phyloP scores from a whole-genome alignment of 2,329 filamentous ascomycete species.

The Fusarium piperis region DNA sequence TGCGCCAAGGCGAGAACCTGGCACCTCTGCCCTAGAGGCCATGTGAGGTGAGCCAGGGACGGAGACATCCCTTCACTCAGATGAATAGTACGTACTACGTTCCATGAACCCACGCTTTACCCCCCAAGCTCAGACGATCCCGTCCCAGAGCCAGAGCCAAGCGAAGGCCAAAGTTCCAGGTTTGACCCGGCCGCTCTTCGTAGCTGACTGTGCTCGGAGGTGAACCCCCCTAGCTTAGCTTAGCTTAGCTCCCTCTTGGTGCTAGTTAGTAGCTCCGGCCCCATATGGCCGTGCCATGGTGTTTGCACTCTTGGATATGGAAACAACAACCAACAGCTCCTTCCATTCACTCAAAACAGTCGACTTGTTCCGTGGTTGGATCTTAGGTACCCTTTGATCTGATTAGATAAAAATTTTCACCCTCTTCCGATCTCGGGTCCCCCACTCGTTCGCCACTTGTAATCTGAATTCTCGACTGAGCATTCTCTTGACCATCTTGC shows the following conservation, averaged over 20 bases:
- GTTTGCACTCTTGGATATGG: neutral
- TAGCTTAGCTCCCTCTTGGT: neutral
- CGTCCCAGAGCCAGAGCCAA: neutral
- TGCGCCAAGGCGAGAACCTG: neutral
- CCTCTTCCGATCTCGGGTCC: conserved; percentile 33
- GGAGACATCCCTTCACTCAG: neutral
- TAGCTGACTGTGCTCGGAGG: neutral
- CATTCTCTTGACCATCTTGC: neutral
- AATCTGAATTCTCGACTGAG: conserved; percentile 13
- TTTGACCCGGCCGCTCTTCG: neutral
- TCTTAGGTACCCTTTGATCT: conserved; percentile 39
- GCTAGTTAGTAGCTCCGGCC: neutral
- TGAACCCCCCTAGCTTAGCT: neutral
- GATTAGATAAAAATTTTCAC: conserved; percentile 35
- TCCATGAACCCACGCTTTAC: neutral
- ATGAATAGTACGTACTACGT: neutral
- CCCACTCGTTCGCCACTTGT: conserved; percentile 27
- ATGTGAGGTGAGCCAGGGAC: neutral
- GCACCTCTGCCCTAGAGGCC: neutral
- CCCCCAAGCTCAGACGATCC: neutral
- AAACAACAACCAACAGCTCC: neutral
- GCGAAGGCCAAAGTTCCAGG: neutral
- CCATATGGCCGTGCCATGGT: neutral
- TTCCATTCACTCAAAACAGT: neutral
- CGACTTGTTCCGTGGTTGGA: conserved; percentile 3